These are phyloP conservation scores for Neurospora sp. DNA, from an alignment of 495 filamentous ascomycete genomes.

Conservation along the genomic window DNA sequence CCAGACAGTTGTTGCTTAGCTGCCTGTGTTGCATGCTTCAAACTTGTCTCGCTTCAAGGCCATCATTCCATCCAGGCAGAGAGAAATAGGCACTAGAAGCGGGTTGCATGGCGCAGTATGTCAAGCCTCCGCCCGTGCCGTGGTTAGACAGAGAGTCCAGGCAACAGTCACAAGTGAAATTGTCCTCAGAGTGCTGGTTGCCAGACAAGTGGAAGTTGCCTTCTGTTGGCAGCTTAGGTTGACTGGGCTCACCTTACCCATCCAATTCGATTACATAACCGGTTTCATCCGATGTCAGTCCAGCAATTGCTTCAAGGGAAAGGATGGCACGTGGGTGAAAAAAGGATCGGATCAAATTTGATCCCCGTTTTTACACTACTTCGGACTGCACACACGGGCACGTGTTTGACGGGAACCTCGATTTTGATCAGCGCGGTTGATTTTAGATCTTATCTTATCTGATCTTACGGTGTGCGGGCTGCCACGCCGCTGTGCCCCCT, in stretches of 20 bases:
- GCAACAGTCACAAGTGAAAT: not conserved
- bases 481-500: not conserved
- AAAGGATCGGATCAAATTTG: not conserved
- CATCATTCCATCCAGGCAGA: not conserved
- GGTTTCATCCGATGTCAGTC: not conserved
- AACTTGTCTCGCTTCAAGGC: not conserved
- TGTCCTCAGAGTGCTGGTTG: not conserved
- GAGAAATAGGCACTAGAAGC: not conserved
- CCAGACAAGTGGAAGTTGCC: not conserved
- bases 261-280: not conserved
- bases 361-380: not conserved
- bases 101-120: not conserved
- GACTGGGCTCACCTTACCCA: not conserved
- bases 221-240: not conserved
- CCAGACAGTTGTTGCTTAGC: not conserved
- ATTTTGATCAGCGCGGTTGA: not conserved
- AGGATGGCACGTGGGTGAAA: not conserved
- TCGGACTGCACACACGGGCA: not conserved
- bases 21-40: not conserved
- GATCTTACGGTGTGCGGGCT: not conserved
- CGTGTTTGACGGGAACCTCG: not conserved
- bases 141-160: not conserved
- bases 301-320: not conserved
- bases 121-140: not conserved
- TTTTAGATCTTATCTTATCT: not conserved